Conservation (phyloP, 2,329 filamentous ascomycete genomes). For the Hymenoscyphus salicellus region DNA sequence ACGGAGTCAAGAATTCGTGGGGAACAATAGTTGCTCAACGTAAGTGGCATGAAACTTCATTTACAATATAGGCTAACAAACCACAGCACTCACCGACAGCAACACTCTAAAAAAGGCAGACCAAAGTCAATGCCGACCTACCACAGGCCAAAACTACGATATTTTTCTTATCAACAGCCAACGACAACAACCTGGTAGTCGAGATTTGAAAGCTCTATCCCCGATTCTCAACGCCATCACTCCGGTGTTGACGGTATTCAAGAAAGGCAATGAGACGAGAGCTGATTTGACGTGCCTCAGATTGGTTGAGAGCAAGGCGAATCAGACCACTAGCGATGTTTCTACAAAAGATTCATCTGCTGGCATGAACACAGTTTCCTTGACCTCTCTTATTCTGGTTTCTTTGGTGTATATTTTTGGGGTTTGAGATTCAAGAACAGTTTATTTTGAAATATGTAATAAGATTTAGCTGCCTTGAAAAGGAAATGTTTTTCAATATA, state of each 20-base stretch:
- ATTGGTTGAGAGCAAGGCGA: constrained; percentile 3
- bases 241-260: neutral
- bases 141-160: constrained; percentile 1
- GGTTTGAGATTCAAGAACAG: neutral
- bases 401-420: neutral
- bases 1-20: neutral
- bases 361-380: neutral
- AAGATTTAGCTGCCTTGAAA: neutral
- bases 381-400: neutral
- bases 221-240: constrained; percentile 3
- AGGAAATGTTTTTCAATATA: too few relatives aligned
- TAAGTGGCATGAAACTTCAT: neutral
- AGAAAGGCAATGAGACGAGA: constrained; percentile 5
- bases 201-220: neutral
- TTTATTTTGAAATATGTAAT: neutral
- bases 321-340: neutral
- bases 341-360: neutral
- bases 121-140: constrained; percentile 4
- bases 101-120: neutral
- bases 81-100: neutral
- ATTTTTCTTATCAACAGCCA: neutral
- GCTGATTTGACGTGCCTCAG: constrained; percentile 3
- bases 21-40: neutral
- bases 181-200: neutral
- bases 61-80: neutral